Percentiles rank a stretch among this genome's conserved stretches.
Conservation (phyloP, 345 rosid genomes). For the Eucalyptus erythrocorys region DNA sequence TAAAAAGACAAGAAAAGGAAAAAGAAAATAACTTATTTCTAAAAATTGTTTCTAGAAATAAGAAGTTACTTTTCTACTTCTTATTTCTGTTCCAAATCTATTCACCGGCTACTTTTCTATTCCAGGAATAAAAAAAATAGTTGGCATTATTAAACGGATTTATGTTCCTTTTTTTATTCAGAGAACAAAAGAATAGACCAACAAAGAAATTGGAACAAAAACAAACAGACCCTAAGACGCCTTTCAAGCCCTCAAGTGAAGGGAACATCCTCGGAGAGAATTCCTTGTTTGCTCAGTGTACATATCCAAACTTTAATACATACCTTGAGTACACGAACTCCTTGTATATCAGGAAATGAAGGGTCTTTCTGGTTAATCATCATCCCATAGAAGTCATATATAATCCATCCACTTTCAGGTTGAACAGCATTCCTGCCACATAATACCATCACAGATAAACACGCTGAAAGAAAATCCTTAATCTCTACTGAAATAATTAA, state of each 20-base stretch:
- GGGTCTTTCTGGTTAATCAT: not conserved
- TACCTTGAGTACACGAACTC: not conserved
- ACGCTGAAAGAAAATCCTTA: not conserved
- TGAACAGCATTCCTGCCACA: not conserved
- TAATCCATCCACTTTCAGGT: not conserved
- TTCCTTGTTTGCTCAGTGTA: not conserved
- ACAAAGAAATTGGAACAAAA: too few relatives aligned
- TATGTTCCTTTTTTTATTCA: fast-evolving
- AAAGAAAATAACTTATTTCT: too few relatives aligned
- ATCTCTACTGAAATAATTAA: not conserved
- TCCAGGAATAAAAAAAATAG: too few relatives aligned
- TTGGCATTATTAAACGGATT: fast-evolving
- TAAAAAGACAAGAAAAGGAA: too few relatives aligned
- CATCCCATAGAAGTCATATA: not conserved
- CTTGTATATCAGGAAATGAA: not conserved
- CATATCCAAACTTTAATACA: not conserved
- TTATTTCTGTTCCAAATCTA: fast-evolving
- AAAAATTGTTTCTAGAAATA: fast-evolving
- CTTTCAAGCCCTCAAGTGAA: not conserved
- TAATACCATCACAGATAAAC: not conserved
- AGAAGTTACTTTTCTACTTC: fast-evolving
- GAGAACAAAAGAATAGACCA: too few relatives aligned
- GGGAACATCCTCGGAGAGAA: not conserved
- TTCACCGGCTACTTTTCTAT: fast-evolving
- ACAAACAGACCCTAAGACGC: not conserved